Percentiles rank a stretch among this genome's conserved stretches.
Evolutionary conservation across 805 yeast genomes (phyloP).

Genomic region (Grigorovia yakushimaensis): DNA sequence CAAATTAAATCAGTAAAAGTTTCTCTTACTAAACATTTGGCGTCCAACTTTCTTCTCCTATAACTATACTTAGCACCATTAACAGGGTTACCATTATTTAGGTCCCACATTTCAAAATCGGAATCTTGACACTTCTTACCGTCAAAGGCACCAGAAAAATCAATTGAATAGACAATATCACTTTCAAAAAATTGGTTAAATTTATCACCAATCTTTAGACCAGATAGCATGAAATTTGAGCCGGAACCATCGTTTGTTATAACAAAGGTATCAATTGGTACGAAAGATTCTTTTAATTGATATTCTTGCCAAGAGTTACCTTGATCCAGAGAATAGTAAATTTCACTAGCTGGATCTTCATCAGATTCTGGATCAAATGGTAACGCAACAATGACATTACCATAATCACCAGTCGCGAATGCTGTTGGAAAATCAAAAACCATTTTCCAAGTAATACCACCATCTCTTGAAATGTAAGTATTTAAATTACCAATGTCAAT

Average conservation of each 20-base stretch:
- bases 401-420: constrained; percentile 66
- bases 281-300: constrained; percentile 36
- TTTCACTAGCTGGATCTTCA: constrained; percentile 28
- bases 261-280: constrained; percentile 33
- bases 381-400: constrained; percentile 59
- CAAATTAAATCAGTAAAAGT: constrained; percentile 31
- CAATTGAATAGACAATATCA: constrained; percentile 30
- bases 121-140: constrained; percentile 33
- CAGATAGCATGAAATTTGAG: constrained; percentile 43
- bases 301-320: constrained; percentile 55
- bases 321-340: constrained; percentile 57
- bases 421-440: constrained; percentile 43
- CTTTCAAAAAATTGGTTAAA: not conserved
- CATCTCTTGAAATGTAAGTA: constrained; percentile 65
- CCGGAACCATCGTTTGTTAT: constrained; percentile 69
- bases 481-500: constrained; percentile 11
- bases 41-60: constrained; percentile 51
- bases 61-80: constrained; percentile 60
- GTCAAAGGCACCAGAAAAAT: constrained; percentile 47
- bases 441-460: constrained; percentile 62
- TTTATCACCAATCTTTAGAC: constrained; percentile 18
- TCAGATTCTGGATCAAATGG: constrained; percentile 33
- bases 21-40: constrained; percentile 44
- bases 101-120: constrained; percentile 57
- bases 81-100: constrained; percentile 39